Evolutionary conservation across 2,329 filamentous ascomycete genomes (phyloP).

Genomic region (Torrubiellomyces zombiae): DNA sequence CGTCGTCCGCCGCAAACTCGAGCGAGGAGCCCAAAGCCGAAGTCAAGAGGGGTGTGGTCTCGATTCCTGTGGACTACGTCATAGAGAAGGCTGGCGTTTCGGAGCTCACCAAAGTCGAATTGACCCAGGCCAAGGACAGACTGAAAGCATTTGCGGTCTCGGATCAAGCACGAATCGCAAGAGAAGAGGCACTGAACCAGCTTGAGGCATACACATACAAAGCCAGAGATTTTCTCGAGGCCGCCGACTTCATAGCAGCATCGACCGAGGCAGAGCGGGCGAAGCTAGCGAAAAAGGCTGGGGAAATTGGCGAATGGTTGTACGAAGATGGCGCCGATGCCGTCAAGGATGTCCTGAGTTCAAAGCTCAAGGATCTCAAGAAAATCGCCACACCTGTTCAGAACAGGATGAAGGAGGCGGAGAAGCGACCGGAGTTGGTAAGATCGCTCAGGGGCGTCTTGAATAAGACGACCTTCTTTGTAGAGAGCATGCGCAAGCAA

Average conservation of each 20-base stretch:
- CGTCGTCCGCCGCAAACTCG: slow-evolving; percentile 25
- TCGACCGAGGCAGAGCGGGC: slow-evolving; percentile 54
- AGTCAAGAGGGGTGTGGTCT: slow-evolving; percentile 43
- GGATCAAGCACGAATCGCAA: slow-evolving; percentile 56
- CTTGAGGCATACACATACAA: slow-evolving; percentile 91
- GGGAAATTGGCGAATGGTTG: slow-evolving; percentile 71
- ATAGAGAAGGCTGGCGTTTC: slow-evolving; percentile 34
- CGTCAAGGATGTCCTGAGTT: slow-evolving; percentile 54
- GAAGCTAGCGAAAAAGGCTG: slow-evolving; percentile 49
- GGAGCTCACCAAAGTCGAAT: slow-evolving; percentile 28
- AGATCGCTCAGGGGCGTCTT: slow-evolving; percentile 53
- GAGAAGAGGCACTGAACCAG: slow-evolving; percentile 80
- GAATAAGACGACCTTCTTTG: slow-evolving; percentile 52
- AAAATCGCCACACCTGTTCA: slow-evolving; percentile 64
- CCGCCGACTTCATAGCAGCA: slow-evolving; percentile 53
- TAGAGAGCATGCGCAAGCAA: slow-evolving; percentile 51
- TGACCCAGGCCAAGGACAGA: slow-evolving; percentile 44
- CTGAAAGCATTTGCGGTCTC: slow-evolving; percentile 75
- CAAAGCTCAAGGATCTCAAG: slow-evolving; percentile 60
- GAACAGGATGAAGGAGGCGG: slow-evolving; percentile 55
- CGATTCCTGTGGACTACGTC: slow-evolving; percentile 32
- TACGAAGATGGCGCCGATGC: slow-evolving; percentile 73
- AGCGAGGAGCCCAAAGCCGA: slow-evolving; percentile 29
- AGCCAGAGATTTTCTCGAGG: slow-evolving; percentile 65
- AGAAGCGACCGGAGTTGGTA: slow-evolving; percentile 54